Percentiles rank a stretch among this genome's conserved stretches.
phyloP scores from a whole-genome alignment of 176 grass and related monocot genomes.

The Triticum turgidum region DNA sequence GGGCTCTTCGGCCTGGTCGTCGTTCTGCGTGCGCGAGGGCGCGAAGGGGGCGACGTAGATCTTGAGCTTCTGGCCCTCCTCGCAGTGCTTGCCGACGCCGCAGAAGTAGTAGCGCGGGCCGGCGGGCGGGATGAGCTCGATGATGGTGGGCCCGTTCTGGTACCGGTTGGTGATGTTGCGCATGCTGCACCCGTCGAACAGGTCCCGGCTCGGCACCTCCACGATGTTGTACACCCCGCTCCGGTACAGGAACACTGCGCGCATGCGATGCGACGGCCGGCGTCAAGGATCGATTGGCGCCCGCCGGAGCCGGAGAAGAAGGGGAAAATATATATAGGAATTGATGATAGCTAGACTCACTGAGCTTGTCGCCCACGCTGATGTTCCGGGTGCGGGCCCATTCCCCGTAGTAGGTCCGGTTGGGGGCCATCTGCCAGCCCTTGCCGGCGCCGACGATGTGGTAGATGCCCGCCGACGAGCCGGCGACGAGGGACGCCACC shows the following conservation, averaged over 20 bases:
- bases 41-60: constrained; percentile 53
- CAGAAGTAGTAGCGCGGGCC: constrained; percentile 69
- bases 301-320: background rate
- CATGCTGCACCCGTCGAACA: constrained; percentile 56
- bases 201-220: constrained; percentile 57
- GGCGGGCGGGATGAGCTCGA: constrained; percentile 59
- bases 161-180: constrained; percentile 60
- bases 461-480: constrained; percentile 52
- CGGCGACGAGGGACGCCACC: constrained; percentile 41
- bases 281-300: background rate
- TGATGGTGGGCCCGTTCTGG: constrained; percentile 54
- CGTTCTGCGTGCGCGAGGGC: background rate
- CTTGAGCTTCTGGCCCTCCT: constrained; percentile 66
- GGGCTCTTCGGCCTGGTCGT: background rate
- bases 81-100: constrained; percentile 83
- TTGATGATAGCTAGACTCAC: constrained; percentile 15
- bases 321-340: background rate
- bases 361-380: constrained; percentile 69
- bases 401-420: constrained; percentile 72
- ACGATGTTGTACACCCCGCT: constrained; percentile 78
- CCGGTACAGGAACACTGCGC: constrained; percentile 74
- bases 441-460: constrained; percentile 89
- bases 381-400: constrained; percentile 57
- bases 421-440: constrained; percentile 73
- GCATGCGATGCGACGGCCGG: background rate